Evolutionary conservation across 495 filamentous ascomycete species (phyloP), one percentile per base, ranked within the genome.

Genomic region (Penicillium coprophilum): DNA sequence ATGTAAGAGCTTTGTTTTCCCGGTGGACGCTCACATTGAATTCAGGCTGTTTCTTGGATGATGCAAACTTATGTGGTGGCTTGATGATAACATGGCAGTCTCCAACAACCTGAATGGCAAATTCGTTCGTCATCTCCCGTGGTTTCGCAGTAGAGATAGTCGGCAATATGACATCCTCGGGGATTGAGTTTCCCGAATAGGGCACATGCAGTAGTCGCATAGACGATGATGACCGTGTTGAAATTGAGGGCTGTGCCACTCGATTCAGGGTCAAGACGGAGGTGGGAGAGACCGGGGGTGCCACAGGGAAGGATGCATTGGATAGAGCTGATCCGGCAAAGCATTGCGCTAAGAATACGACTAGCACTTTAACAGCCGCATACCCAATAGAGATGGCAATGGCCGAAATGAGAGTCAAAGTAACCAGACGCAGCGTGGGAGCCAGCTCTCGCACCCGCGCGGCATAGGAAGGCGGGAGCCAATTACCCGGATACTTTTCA

Each of bases 51-150:
- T 80, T 86, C 53, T 71, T 80, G 46, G 72, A 67, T 36, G 70
- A 63, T 15, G 68, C 61, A 56, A 82, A 72, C 44, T 74, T 75
- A 46, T 71, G 73, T 12, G 84, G 82, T 11, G 83, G 79, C 45
- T 80, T 81, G 53, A 88, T 76, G 27, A 86, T 63, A 53, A 88
- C 77, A 61, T 88, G 79, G 54, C 75, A 79, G 57, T 87, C 80
- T 9, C 83, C 85, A 58, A 87, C 73, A 24, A 82, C 75, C 55
- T 85, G 81, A n/a, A 87, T 71, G 57, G 84, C 81, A 65, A 85
- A 87, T 6, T 69, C 58, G 39, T 81, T 72, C 1, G 71, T 43
- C 1, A 43, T 56, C 12, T 31, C 55, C 24, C 56, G 47, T 21
- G 51, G 28, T 15, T 55, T 57, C 13, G 56, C 23, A 27, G 58